These are phyloP conservation scores for Cornus kousa DNA, from an alignment of 148 eudicot genomes.

Conservation along the genomic window DNA sequence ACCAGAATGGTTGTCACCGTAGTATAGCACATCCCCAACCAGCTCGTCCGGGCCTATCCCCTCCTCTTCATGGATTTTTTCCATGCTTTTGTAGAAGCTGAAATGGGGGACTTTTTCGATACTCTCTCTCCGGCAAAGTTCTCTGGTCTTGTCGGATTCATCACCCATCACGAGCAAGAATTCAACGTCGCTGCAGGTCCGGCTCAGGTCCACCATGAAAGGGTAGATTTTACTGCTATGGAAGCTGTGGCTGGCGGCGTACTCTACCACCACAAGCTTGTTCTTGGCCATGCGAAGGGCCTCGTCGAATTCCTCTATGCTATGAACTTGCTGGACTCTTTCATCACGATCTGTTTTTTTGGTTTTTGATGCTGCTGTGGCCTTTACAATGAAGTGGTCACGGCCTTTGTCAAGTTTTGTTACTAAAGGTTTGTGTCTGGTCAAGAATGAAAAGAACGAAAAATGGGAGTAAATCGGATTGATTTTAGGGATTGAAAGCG, in stretches of 20 bases:
- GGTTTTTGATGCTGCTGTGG: conserved; percentile 22
- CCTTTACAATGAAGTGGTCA: conserved; percentile 15
- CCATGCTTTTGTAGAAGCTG: conserved; percentile 81
- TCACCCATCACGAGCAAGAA: conserved; percentile 85
- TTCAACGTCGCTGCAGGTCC: conserved; percentile 75
- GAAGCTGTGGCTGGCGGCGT: conserved; percentile 51
- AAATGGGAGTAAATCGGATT: conserved; percentile 13
- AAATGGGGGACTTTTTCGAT: conserved; percentile 77
- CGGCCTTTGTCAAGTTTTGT: neutral
- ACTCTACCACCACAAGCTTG: conserved; percentile 85
- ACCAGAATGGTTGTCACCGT: conserved; percentile 75
- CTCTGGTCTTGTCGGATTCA: conserved; percentile 55
- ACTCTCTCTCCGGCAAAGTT: conserved; percentile 59
- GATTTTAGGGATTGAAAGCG: conserved; percentile 20
- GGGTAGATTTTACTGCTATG: conserved; percentile 73
- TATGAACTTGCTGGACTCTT: conserved; percentile 61
- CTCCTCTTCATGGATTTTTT: conserved; percentile 84
- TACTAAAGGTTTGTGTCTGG: conserved; percentile 1
- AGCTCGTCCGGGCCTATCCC: conserved; percentile 74
- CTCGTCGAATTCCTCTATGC: conserved; percentile 60
- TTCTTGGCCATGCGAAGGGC: conserved; percentile 61
- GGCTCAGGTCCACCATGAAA: conserved; percentile 79
- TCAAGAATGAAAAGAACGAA: neutral
- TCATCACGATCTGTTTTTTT: conserved; percentile 27
- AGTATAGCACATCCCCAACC: conserved; percentile 78